These are phyloP conservation scores for Ustilaginoidea virens DNA, from an alignment of 2,329 filamentous ascomycete genomes.

Conservation along the genomic window DNA sequence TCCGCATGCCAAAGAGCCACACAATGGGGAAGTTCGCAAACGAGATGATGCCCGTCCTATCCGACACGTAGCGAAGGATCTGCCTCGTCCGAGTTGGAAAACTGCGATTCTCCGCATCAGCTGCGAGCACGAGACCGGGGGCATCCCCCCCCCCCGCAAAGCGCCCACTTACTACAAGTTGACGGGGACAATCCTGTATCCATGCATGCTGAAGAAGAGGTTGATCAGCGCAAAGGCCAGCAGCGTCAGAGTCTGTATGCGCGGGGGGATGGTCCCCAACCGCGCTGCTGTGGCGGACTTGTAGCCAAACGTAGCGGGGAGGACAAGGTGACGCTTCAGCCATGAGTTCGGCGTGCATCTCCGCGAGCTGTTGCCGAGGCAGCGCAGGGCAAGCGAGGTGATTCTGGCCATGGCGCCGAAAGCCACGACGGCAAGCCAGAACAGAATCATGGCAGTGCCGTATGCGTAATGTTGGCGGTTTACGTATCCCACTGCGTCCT, in stretches of 20 bases:
- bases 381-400: conserved; percentile 1
- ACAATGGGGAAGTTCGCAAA: conserved; percentile 48
- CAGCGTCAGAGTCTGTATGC: conserved; percentile 26
- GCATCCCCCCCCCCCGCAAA: background rate
- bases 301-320: conserved; percentile 28
- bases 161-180: conserved; percentile 23
- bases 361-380: background rate
- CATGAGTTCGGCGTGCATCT: conserved; percentile 8
- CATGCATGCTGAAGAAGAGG: conserved; percentile 17
- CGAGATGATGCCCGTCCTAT: conserved; percentile 48
- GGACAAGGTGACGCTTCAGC: conserved; percentile 17
- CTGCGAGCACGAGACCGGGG: background rate
- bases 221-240: conserved; percentile 23
- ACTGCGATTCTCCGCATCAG: conserved; percentile 15
- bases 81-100: conserved; percentile 19
- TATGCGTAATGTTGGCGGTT: conserved; percentile 19
- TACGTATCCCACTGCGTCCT: conserved; percentile 17
- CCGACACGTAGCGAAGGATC: conserved; percentile 38
- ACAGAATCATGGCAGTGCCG: conserved; percentile 20
- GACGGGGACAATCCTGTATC: conserved; percentile 20
- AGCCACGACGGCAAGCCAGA: conserved; percentile 23
- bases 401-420: conserved; percentile 20
- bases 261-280: conserved; percentile 28
- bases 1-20: conserved; percentile 52
- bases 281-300: conserved; percentile 26